phyloP scores from a whole-genome alignment of 2,329 filamentous ascomycete species.

The Sphaceloma murrayae region DNA sequence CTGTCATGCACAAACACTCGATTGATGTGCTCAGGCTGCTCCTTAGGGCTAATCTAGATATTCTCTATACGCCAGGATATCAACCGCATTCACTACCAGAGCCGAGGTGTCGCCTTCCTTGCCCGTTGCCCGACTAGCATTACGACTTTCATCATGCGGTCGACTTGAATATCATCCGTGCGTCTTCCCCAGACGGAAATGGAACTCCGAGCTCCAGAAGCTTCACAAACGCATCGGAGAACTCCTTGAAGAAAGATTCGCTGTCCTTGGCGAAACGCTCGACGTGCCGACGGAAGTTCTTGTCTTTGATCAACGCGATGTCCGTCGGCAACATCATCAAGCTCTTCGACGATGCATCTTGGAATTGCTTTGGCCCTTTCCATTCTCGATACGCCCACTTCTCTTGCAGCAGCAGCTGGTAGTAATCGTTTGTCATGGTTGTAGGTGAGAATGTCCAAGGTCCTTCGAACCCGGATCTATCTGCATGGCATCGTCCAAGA shows the following conservation, averaged over 20 bases:
- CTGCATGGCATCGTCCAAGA: constrained; percentile 78
- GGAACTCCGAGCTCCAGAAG: constrained; percentile 93
- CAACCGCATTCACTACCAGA: too few species aligned
- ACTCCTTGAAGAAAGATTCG: constrained; percentile 88
- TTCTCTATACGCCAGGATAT: too few species aligned
- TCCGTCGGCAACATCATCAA: constrained; percentile 98
- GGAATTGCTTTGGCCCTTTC: constrained; percentile 80
- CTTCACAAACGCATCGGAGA: constrained; percentile 65
- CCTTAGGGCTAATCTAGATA: too few species aligned
- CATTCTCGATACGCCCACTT: constrained; percentile 90
- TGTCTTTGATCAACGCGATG: constrained; percentile 78
- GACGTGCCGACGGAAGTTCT: constrained; percentile 68
- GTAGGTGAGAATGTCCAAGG: constrained; percentile 91
- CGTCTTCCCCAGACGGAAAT: constrained; percentile 50
- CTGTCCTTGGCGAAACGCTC: constrained; percentile 88
- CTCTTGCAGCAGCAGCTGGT: constrained; percentile 74
- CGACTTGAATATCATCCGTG: constrained; percentile 39
- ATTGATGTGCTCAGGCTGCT: too few species aligned
- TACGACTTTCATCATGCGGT: too few species aligned
- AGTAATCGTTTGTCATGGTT: constrained; percentile 91
- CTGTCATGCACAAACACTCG: background rate
- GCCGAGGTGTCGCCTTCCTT: too few species aligned
- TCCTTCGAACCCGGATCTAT: constrained; percentile 79
- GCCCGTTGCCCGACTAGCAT: too few species aligned
- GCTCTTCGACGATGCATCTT: constrained; percentile 76